A percentile compares a stretch with the other conserved stretches of the same genome.
phyloP scores from a whole-genome alignment of 2,329 filamentous ascomycete genomes.

The Diplodia scrobiculata region DNA sequence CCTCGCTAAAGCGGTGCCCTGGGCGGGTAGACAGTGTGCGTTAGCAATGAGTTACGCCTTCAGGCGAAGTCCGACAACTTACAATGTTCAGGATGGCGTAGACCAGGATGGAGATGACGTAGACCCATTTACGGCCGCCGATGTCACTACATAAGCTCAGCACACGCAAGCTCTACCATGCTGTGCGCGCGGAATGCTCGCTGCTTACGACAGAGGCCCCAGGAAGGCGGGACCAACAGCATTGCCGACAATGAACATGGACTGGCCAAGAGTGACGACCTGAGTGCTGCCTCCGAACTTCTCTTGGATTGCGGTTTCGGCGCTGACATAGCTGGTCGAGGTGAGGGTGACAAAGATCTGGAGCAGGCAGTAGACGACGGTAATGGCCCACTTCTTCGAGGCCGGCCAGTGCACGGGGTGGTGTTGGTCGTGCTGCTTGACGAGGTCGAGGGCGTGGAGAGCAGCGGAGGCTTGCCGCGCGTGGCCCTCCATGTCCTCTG shows the following conservation, averaged over 20 bases:
- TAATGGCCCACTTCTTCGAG: constrained; percentile 28
- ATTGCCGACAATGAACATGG: constrained; percentile 29
- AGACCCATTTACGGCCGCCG: constrained; percentile 30
- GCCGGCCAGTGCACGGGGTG: constrained; percentile 26
- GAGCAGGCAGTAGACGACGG: constrained; percentile 27
- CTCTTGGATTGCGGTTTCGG: constrained; percentile 26
- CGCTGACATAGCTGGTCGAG: constrained; percentile 25
- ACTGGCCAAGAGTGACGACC: constrained; percentile 26
- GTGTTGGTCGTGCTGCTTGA: constrained; percentile 27
- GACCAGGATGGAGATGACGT: constrained; percentile 26
- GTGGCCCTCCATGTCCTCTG: constrained; percentile 15
- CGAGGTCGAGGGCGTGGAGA: constrained; percentile 27
- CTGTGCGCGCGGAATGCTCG: neutral
- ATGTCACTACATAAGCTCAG: constrained; percentile 28
- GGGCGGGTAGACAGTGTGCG: no score
- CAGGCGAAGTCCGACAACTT: neutral
- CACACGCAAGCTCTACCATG: constrained; percentile 13
- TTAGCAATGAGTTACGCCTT: constrained; percentile 4
- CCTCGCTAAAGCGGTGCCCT: constrained; percentile 24
- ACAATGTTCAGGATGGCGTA: constrained; percentile 29
- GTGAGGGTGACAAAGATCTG: constrained; percentile 28
- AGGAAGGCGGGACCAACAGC: constrained; percentile 27
- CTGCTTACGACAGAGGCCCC: constrained; percentile 29
- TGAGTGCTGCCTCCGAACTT: constrained; percentile 27
- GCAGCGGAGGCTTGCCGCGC: constrained; percentile 10